Evolutionary conservation across 2,329 filamentous ascomycete species (phyloP), one percentile per base, ranked within the genome.

Genomic region (Ceratocystis destructans): DNA sequence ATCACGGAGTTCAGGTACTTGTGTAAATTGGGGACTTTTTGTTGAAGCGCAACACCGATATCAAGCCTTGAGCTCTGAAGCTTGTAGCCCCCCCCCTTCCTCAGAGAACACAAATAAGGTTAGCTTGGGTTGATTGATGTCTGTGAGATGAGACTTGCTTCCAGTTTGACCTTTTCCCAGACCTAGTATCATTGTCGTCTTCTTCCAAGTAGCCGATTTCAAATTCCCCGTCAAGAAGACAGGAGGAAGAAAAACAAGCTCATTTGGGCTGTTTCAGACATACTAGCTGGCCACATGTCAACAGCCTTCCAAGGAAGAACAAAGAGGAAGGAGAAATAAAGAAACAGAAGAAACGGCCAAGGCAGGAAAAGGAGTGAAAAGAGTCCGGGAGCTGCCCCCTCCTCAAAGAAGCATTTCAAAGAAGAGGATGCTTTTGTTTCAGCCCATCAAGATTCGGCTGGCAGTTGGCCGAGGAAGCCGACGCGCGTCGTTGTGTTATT

Each of bases 211-310:
- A 59, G 17, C 25, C 55, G 55, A 59, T n/a, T 59, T 59, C 55
- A 59, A 59, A 59, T 59, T 59, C 55, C 33, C 55, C 50, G 20
- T 55, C 12, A 1, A 22, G 17, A 12, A 12, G 17, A 10, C 7
- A 33, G 15, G 28, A 57, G 22, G 53, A 50, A 22, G 48, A n/a
- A 33, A 37, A 59, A 59, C 55, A 59, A 59, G 55, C 55, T 59
- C 55, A 33, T 37, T 59, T 59, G 55, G 55, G 5, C 17, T 59
- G 55, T 59, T 59, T 59, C 55, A 59, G 55, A 37, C 15, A n/a
- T 59, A 15, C 55, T 59, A 17, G 55, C 28, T 28, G 5, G 55
- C 55, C 55, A 59, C 55, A 59, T 59, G 55, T 59, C 55, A 59
- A 59, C 28, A 6, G n/a, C 17, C 55, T 41, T 33, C 28, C 3